A percentile compares a stretch with the other conserved stretches of the same genome.
These are phyloP conservation scores for Macrolepiota albuminosa DNA, from an alignment of 768 basidiomycete species.

Conservation along the genomic window DNA sequence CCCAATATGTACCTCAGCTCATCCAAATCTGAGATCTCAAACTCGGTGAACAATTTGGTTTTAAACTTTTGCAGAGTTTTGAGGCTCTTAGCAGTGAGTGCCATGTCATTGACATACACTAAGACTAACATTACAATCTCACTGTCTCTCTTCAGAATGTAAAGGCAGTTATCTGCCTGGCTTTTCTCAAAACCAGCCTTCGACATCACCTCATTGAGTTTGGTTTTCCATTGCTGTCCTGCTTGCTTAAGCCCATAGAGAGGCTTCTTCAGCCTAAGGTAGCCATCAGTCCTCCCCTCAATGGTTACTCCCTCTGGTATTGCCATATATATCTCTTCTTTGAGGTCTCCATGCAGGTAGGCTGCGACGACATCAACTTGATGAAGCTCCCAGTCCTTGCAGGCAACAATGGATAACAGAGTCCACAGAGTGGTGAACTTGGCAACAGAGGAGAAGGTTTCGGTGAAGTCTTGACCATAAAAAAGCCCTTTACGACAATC, in stretches of 20 bases:
- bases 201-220: too few relatives aligned
- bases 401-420: not conserved
- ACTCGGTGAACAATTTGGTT: not conserved
- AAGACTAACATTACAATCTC: too few relatives aligned
- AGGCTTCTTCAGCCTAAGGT: not conserved
- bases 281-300: not conserved
- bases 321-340: not conserved
- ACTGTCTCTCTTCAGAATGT: too few relatives aligned
- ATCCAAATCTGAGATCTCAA: not conserved
- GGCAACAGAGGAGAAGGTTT: not conserved
- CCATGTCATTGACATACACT: too few relatives aligned
- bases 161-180: too few relatives aligned
- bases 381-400: not conserved
- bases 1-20: not conserved
- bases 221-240: too few relatives aligned
- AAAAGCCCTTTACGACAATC: not conserved
- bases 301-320: not conserved
- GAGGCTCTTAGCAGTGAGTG: too few relatives aligned
- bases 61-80: constrained; percentile 1
- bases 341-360: not conserved
- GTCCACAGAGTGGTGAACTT: not conserved
- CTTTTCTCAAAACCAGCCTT: too few relatives aligned
- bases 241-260: too few relatives aligned
- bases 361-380: not conserved
- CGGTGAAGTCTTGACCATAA: not conserved